These are phyloP conservation scores for Amylocystis lapponica DNA, from an alignment of 768 basidiomycete species.

Conservation along the genomic window DNA sequence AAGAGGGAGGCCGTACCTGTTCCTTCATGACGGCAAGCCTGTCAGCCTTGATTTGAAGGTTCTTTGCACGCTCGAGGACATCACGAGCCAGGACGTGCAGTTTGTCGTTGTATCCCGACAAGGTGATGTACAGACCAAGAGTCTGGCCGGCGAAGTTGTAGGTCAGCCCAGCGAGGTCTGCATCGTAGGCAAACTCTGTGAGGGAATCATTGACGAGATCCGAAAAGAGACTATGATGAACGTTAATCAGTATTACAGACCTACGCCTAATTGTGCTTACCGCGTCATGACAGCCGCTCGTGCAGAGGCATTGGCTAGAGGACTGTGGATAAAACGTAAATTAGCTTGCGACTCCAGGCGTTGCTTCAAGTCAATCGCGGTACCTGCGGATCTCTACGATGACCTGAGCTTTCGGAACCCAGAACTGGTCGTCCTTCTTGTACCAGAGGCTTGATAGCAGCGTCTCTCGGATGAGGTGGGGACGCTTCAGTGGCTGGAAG, in stretches of 20 bases:
- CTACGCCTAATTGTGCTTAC: constrained; percentile 28
- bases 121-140: constrained; percentile 60
- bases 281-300: constrained; percentile 69
- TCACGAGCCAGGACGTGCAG: constrained; percentile 65
- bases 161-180: constrained; percentile 81
- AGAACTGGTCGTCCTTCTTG: constrained; percentile 96
- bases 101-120: constrained; percentile 93
- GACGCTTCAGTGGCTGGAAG: constrained; percentile 64
- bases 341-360: too few species aligned
- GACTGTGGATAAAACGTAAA: constrained; percentile 30
- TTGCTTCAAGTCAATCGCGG: not conserved
- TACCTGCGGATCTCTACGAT: constrained; percentile 75
- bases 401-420: constrained; percentile 85
- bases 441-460: constrained; percentile 79
- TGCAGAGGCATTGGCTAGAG: constrained; percentile 55
- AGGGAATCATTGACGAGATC: constrained; percentile 87
- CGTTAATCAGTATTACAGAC: not conserved
- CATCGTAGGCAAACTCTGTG: constrained; percentile 88
- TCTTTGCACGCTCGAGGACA: constrained; percentile 64
- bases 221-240: constrained; percentile 57
- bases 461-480: constrained; percentile 70
- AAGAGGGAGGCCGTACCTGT: constrained; percentile 43
- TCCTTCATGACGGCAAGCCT: constrained; percentile 81
- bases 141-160: constrained; percentile 62
- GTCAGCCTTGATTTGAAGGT: constrained; percentile 58